phyloP scores from a whole-genome alignment of 768 basidiomycete species.

The Roridomyces roridus region DNA sequence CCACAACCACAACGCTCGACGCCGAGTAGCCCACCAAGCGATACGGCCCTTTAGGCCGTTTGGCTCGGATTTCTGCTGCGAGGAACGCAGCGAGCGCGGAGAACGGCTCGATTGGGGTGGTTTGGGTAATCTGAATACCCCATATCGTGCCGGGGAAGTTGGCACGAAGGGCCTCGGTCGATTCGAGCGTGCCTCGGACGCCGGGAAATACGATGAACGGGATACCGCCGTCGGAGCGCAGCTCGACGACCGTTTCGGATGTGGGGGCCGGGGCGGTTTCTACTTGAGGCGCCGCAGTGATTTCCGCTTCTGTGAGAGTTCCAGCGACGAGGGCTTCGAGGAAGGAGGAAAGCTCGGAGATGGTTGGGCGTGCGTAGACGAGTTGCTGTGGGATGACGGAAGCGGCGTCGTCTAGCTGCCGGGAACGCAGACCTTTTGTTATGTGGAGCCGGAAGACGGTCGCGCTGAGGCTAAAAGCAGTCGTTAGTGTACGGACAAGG shows the following conservation, averaged over 20 bases:
- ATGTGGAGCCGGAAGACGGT: constrained; percentile 31
- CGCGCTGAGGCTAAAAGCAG: constrained; percentile 33
- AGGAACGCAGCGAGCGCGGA: background rate
- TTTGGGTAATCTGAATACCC: background rate
- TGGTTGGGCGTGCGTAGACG: constrained; percentile 1
- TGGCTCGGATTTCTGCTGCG: background rate
- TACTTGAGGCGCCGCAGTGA: background rate
- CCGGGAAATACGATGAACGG: constrained; percentile 8
- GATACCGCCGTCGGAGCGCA: background rate
- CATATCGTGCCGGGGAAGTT: constrained; percentile 2
- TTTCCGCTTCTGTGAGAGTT: background rate
- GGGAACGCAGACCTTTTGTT: background rate
- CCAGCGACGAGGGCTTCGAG: background rate
- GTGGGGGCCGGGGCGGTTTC: background rate
- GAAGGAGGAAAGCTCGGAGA: constrained; percentile 11
- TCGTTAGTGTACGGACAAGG: background rate
- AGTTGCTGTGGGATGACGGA: constrained; percentile 2
- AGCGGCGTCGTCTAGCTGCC: background rate
- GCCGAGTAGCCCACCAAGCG: background rate
- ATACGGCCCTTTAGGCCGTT: constrained; percentile 1
- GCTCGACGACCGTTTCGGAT: background rate
- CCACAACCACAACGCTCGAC: background rate
- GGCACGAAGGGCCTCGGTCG: background rate
- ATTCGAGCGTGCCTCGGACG: background rate
- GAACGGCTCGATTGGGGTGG: background rate